Conservation (phyloP, 305 asterid species). For the Euphrasia arctica region DNA sequence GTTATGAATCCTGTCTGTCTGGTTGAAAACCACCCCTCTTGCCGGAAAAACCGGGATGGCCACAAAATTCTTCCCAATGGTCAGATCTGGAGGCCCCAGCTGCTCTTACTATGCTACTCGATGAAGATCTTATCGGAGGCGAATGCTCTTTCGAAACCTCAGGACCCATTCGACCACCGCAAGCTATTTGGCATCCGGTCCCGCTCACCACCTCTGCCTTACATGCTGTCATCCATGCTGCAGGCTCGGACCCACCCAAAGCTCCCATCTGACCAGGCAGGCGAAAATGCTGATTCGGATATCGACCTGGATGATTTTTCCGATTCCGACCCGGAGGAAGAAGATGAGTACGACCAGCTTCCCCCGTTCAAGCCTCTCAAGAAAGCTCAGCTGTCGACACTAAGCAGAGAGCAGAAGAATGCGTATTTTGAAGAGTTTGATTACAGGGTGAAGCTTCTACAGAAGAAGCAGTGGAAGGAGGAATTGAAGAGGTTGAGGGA, state of each 20-base stretch:
- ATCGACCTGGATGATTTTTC: slow-evolving; percentile 80
- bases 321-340: slow-evolving; percentile 75
- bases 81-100: slow-evolving; percentile 89
- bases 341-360: slow-evolving; percentile 93
- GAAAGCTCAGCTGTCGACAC: slow-evolving; percentile 66
- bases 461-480: slow-evolving; percentile 88
- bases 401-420: slow-evolving; percentile 68
- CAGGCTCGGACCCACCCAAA: slow-evolving; percentile 89
- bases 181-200: slow-evolving; percentile 73
- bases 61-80: slow-evolving; percentile 90
- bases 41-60: slow-evolving; percentile 87
- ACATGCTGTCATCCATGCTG: slow-evolving; percentile 88
- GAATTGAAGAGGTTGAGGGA: slow-evolving; percentile 76
- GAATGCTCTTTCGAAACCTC: slow-evolving; percentile 65
- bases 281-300: slow-evolving; percentile 75
- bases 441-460: slow-evolving; percentile 90
- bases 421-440: slow-evolving; percentile 93
- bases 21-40: slow-evolving; percentile 82
- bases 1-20: slow-evolving; percentile 86
- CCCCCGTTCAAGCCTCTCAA: slow-evolving; percentile 89
- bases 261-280: slow-evolving; percentile 79
- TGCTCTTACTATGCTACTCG: slow-evolving; percentile 71
- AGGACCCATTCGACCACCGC: slow-evolving; percentile 74
- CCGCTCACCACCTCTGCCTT: slow-evolving; percentile 89
- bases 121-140: slow-evolving; percentile 89